phyloP scores from a whole-genome alignment of 495 filamentous ascomycete genomes.

The Lepidopterella palustris region DNA sequence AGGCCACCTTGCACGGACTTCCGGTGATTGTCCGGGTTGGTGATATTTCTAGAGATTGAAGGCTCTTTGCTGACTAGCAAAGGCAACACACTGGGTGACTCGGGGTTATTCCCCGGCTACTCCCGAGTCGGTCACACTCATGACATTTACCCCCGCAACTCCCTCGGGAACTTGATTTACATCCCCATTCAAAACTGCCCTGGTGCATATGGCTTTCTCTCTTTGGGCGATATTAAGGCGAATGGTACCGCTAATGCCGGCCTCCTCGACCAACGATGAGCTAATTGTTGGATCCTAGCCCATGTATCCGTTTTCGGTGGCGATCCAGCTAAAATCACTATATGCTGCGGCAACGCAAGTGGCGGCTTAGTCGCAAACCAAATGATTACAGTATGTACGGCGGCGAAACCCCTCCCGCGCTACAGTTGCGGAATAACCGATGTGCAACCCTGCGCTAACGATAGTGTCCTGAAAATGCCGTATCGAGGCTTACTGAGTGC shows the following conservation, averaged over 20 bases:
- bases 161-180: constrained; percentile 16
- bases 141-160: too few species aligned
- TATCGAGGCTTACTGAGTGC: constrained; percentile 21
- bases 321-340: constrained; percentile 11
- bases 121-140: background rate
- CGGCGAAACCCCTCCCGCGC: constrained; percentile 28
- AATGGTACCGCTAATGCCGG: constrained; percentile 27
- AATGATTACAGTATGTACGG: constrained; percentile 29
- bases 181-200: constrained; percentile 27
- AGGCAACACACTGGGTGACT: background rate
- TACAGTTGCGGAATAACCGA: constrained; percentile 20
- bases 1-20: background rate
- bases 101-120: background rate
- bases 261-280: constrained; percentile 27
- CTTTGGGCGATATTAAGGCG: constrained; percentile 17
- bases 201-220: constrained; percentile 23
- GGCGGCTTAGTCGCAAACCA: constrained; percentile 25
- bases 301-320: background rate
- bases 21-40: background rate
- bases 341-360: constrained; percentile 25
- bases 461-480: constrained; percentile 22
- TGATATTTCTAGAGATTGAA: background rate
- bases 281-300: constrained; percentile 23
- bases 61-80: background rate
- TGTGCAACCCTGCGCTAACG: constrained; percentile 28